These are phyloP conservation scores for Avena atlantica DNA, from an alignment of 176 grass and related monocot genomes.

Conservation along the genomic window DNA sequence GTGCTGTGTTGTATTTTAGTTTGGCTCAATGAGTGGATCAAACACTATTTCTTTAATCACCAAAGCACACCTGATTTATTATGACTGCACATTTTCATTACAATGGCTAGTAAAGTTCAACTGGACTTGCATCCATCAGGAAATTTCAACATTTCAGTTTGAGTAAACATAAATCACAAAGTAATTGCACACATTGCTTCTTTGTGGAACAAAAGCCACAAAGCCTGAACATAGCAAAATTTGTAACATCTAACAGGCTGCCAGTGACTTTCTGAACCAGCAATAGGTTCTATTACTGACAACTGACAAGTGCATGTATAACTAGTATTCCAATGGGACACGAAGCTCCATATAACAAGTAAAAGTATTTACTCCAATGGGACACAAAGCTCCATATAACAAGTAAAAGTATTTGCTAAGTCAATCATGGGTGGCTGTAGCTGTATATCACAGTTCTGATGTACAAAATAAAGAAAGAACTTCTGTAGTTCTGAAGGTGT, in stretches of 20 bases:
- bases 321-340: neutral
- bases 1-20: neutral
- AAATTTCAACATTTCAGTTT: neutral
- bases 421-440: neutral
- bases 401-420: neutral
- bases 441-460: constrained; percentile 6
- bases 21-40: neutral
- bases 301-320: constrained; percentile 1
- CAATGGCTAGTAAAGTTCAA: neutral
- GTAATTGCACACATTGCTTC: neutral
- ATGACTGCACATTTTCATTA: neutral
- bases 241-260: neutral
- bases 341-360: neutral
- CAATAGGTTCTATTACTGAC: neutral
- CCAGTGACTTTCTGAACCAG: neutral
- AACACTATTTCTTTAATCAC: neutral
- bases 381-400: no score
- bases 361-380: neutral
- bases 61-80: constrained; percentile 3
- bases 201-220: neutral
- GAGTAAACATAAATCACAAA: neutral
- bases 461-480: neutral
- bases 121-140: neutral
- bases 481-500: neutral
- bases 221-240: neutral